phyloP scores from a whole-genome alignment of 2,329 filamentous ascomycete genomes.

The Pseudopithomyces maydicus region DNA sequence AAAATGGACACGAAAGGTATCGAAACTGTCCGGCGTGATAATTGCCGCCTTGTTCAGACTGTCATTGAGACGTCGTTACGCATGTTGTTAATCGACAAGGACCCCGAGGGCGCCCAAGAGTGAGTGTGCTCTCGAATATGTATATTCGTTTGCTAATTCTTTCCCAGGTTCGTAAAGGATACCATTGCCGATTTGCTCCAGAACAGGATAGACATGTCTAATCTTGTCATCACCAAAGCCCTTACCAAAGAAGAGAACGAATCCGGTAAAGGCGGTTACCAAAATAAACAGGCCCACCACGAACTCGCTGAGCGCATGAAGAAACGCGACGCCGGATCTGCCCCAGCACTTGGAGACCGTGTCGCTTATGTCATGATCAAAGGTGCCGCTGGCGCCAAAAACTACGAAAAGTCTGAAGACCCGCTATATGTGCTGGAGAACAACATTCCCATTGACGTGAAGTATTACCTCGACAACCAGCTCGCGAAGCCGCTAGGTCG shows the following conservation, averaged over 20 bases:
- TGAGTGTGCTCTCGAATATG: conserved; percentile 56
- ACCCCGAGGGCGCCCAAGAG: conserved; percentile 90
- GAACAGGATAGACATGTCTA: conserved; percentile 98
- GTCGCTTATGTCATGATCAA: conserved; percentile 99
- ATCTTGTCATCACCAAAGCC: conserved; percentile 98
- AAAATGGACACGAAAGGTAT: conserved; percentile 99
- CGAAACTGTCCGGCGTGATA: conserved; percentile 95
- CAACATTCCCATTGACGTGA: conserved; percentile 97
- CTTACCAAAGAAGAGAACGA: conserved; percentile 69
- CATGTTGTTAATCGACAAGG: conserved; percentile 93
- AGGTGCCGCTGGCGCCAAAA: conserved; percentile 85
- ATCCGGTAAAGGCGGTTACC: conserved; percentile 61
- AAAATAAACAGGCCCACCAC: conserved; percentile 91
- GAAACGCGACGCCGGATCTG: conserved; percentile 94
- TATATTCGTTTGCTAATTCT: conserved; percentile 44
- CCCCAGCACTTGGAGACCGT: conserved; percentile 89
- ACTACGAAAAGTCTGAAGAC: conserved; percentile 96
- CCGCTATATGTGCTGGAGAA: conserved; percentile 96
- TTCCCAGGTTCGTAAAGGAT: conserved; percentile 84
- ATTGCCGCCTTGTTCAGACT: conserved; percentile 92
- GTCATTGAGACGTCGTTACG: conserved; percentile 96
- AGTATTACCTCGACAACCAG: conserved; percentile 98
- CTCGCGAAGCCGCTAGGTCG: conserved; percentile 90
- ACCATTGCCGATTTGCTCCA: conserved; percentile 94
- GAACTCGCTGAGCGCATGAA: conserved; percentile 96